phyloP scores from a whole-genome alignment of 257 asterid species.

The Jacaranda copaia region DNA sequence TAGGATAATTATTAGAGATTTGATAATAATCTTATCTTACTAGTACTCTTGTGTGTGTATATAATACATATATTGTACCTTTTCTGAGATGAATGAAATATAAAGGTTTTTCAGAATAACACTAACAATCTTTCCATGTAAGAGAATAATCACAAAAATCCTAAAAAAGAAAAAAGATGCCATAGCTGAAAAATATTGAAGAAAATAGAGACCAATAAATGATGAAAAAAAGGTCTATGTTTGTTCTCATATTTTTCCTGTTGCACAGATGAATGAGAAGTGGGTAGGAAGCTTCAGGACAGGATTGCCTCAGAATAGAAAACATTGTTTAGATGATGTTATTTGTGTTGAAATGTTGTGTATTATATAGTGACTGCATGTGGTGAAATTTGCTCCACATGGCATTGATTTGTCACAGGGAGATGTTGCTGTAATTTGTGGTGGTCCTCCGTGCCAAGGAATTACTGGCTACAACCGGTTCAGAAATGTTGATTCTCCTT shows the following conservation, averaged over 20 bases:
- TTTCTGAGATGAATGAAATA: too few relatives aligned
- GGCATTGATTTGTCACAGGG: conserved; percentile 47
- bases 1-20: too few relatives aligned
- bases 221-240: neutral
- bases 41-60: too few relatives aligned
- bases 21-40: too few relatives aligned
- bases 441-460: conserved; percentile 72
- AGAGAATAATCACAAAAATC: conserved; percentile 2
- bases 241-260: neutral
- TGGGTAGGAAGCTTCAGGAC: conserved; percentile 19
- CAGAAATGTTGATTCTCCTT: conserved; percentile 57
- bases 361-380: neutral
- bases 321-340: conserved; percentile 9
- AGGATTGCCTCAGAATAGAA: conserved; percentile 15
- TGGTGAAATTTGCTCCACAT: conserved; percentile 15
- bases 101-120: too few relatives aligned
- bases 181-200: conserved; percentile 3
- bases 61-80: too few relatives aligned
- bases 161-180: neutral
- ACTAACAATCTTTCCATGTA: neutral
- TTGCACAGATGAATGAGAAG: conserved; percentile 13
- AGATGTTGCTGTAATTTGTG: conserved; percentile 58
- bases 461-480: conserved; percentile 65
- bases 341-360: conserved; percentile 19
- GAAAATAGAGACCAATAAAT: conserved; percentile 9